Evolutionary conservation across 2,329 filamentous ascomycete genomes (phyloP).

Genomic region (Diplodia intermedia): DNA sequence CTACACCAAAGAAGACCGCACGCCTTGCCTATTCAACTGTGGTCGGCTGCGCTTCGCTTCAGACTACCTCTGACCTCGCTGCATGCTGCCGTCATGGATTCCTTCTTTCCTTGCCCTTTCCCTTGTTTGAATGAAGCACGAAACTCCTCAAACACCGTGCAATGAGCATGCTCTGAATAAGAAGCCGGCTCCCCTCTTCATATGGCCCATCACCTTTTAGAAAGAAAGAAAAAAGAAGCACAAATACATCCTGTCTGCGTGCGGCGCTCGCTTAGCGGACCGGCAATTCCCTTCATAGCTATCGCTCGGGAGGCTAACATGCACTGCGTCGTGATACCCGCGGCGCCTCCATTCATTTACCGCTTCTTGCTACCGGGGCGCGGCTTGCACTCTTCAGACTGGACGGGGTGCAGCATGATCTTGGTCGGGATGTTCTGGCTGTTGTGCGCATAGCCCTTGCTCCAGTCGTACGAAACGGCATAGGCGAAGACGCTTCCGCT

Average conservation of each 20-base stretch:
- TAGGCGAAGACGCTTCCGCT: slow-evolving; percentile 69
- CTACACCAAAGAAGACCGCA: not conserved
- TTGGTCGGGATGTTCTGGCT: slow-evolving; percentile 64
- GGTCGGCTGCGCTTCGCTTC: not conserved
- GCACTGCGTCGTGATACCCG: not conserved
- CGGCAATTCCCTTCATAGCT: not conserved
- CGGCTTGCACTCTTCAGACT: slow-evolving; percentile 59
- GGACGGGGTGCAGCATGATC: slow-evolving; percentile 58
- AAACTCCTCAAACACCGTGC: slow-evolving; percentile 30
- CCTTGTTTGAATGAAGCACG: slow-evolving; percentile 27
- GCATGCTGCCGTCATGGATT: slow-evolving; percentile 7
- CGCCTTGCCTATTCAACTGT: not conserved
- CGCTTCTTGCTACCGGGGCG: slow-evolving; percentile 56
- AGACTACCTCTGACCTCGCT: not conserved
- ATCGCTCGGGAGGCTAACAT: not conserved
- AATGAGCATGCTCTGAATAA: slow-evolving; percentile 24
- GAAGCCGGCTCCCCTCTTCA: not conserved
- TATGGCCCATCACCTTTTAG: slow-evolving; percentile 7
- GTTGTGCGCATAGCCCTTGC: slow-evolving; percentile 90
- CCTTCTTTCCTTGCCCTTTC: slow-evolving; percentile 18
- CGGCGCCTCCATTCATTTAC: slow-evolving; percentile 19
- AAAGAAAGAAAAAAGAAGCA: slow-evolving; percentile 17
- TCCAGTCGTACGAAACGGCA: slow-evolving; percentile 96
- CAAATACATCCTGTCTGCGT: slow-evolving; percentile 1
- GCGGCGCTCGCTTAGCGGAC: not conserved